Evolutionary conservation across 2,329 filamentous ascomycete species (phyloP).

Genomic region (Amesomyces nigricolor): DNA sequence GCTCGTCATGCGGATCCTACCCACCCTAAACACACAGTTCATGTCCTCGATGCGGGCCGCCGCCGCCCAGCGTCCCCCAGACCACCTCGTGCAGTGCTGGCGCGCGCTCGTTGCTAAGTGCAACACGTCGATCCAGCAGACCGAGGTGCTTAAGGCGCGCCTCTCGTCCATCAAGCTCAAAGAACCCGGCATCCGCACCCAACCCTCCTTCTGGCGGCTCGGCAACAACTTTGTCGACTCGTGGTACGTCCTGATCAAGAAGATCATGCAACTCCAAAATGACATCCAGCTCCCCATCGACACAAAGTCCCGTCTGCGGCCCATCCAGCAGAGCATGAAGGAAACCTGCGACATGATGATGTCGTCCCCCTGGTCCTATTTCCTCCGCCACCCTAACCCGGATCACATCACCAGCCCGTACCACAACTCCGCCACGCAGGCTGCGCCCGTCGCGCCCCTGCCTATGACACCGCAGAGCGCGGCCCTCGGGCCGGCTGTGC

Average conservation of each 20-base stretch:
- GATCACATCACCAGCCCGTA: constrained; percentile 27
- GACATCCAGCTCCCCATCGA: constrained; percentile 55
- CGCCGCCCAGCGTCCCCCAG: constrained; percentile 53
- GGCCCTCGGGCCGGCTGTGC: constrained; percentile 80
- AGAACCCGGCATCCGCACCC: constrained; percentile 67
- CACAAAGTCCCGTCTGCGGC: constrained; percentile 67
- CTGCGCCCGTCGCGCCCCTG: constrained; percentile 34
- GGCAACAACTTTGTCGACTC: constrained; percentile 70
- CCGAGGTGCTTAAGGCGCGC: constrained; percentile 65
- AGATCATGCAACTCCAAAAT: constrained; percentile 51
- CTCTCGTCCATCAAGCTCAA: constrained; percentile 78
- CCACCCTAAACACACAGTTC: constrained; percentile 63
- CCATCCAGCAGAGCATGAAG: constrained; percentile 76
- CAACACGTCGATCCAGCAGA: constrained; percentile 63
- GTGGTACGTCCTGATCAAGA: constrained; percentile 60
- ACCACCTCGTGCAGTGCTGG: constrained; percentile 61
- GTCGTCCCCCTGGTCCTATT: constrained; percentile 51
- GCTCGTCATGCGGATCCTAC: constrained; percentile 65
- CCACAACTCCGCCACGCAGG: constrained; percentile 16
- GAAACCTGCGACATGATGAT: constrained; percentile 70
- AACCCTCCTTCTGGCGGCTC: constrained; percentile 58
- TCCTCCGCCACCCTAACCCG: constrained; percentile 25
- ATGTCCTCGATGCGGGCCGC: constrained; percentile 57
- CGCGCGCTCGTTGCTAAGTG: constrained; percentile 66
- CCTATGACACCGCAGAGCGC: constrained; percentile 88